Evolutionary conservation across 2,329 filamentous ascomycete genomes (phyloP).

Genomic region (Neonectria ditissima): DNA sequence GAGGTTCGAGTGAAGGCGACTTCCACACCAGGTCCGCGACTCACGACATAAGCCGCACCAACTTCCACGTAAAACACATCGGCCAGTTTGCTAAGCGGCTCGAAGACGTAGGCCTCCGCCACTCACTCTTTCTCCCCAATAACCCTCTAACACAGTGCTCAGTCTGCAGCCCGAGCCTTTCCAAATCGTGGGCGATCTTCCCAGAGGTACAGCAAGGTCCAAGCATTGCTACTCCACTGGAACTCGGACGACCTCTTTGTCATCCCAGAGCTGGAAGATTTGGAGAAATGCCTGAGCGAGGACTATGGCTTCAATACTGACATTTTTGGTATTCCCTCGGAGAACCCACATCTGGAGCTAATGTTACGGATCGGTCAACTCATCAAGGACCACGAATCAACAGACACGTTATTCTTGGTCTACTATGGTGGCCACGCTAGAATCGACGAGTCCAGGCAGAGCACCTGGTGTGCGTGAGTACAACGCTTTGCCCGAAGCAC

Average conservation of each 20-base stretch:
- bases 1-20: slow-evolving; percentile 37
- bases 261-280: slow-evolving; percentile 67
- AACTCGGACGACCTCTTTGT: slow-evolving; percentile 69
- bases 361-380: slow-evolving; percentile 68
- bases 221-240: slow-evolving; percentile 68
- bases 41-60: slow-evolving; percentile 69
- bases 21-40: slow-evolving; percentile 56
- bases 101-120: slow-evolving; percentile 59
- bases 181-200: slow-evolving; percentile 65
- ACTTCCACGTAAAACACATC: slow-evolving; percentile 68
- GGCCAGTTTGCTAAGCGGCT: slow-evolving; percentile 66
- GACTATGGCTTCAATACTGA: slow-evolving; percentile 69
- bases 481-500: background rate
- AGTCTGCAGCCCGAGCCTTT: slow-evolving; percentile 68
- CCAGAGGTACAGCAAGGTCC: slow-evolving; percentile 67
- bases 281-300: slow-evolving; percentile 65
- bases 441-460: slow-evolving; percentile 70
- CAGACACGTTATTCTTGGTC: slow-evolving; percentile 67
- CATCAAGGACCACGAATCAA: slow-evolving; percentile 67
- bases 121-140: background rate
- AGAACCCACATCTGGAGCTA: slow-evolving; percentile 68
- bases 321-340: slow-evolving; percentile 68
- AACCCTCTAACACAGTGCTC: slow-evolving; percentile 23
- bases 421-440: slow-evolving; percentile 71
- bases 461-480: slow-evolving; percentile 70